Evolutionary conservation across 768 basidiomycete species (phyloP), one percentile per base, ranked within the genome.

Genomic region (Fistulinella prunicolor): DNA sequence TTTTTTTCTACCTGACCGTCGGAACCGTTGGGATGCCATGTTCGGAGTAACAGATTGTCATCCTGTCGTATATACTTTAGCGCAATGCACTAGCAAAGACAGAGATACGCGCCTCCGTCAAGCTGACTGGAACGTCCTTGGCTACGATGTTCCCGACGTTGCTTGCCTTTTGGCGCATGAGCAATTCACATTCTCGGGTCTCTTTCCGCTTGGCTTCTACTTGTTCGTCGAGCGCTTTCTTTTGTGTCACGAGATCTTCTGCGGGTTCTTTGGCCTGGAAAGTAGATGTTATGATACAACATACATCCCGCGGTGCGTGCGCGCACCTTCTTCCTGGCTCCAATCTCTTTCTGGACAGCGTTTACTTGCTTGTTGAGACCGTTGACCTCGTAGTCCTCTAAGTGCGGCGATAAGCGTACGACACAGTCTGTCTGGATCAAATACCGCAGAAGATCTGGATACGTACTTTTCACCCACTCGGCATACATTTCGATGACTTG

Each of bases 391-490:
- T 82, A 98, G 60, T 94, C 87, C 79, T 87, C 95, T 98, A 59
- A 0, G 35, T 13, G 16, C 1, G 13, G 16, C 2, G 13, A 42
- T 54, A 37, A 49, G 44, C 29, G 48, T 17, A 13, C 26, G 40
- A 32, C 29, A 43, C 3, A 21, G 35, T 26, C 12, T 37, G 47
- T 45, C 20, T 40, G n/a, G 30, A 38, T 17, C 30, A 16, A n/a
- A n/a, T n/a, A n/a, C n/a, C n/a, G n/a, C n/a, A n/a, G n/a, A n/a
- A n/a, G n/a, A n/a, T n/a, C n/a, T n/a, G n/a, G n/a, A 34, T 23
- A 81, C 90, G 64, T 65, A 96, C 96, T 83, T 69, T 92, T 89
- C 44, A 92, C 91, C 93, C 94, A 97, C 57, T 93, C 89, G 9
- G 79, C 69, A 61, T 97, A 96, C 83, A 94, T 84, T 61, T 82